Conservation (phyloP, 768 basidiomycete genomes). For the Austroboletus eburneus region DNA sequence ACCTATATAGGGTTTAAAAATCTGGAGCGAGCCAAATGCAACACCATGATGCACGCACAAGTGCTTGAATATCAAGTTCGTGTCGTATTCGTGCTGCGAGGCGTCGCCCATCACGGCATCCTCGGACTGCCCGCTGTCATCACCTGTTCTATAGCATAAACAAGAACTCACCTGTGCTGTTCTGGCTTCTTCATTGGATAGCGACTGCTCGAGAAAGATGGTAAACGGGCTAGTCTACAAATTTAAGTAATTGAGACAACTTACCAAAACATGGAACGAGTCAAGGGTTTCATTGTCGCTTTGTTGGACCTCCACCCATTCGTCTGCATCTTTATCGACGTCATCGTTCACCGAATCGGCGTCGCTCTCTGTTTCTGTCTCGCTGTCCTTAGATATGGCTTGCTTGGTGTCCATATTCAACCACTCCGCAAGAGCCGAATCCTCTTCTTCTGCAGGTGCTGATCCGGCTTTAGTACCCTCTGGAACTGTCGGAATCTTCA, state of each 20-base stretch:
- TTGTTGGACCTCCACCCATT: constrained; percentile 34
- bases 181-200: constrained; percentile 6
- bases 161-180: constrained; percentile 5
- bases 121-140: constrained; percentile 9
- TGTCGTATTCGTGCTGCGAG: constrained; percentile 75
- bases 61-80: constrained; percentile 75
- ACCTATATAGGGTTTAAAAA: constrained; percentile 40
- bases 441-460: constrained; percentile 34
- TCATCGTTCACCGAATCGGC: constrained; percentile 68
- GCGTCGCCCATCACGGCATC: constrained; percentile 70
- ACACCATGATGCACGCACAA: constrained; percentile 45
- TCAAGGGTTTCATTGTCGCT: constrained; percentile 23
- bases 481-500: not conserved
- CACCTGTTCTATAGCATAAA: not conserved
- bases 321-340: constrained; percentile 35
- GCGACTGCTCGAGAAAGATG: constrained; percentile 4
- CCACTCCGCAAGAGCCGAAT: constrained; percentile 57
- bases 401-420: constrained; percentile 47
- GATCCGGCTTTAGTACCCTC: constrained; percentile 16
- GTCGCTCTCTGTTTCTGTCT: constrained; percentile 58
- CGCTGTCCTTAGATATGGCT: constrained; percentile 26
- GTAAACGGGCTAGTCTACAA: not conserved
- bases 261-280: constrained; percentile 12
- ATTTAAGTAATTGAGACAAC: not conserved
- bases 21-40: not conserved